A percentile compares a stretch with the other conserved stretches of the same genome.
phyloP scores from a whole-genome alignment of 2,329 filamentous ascomycete genomes.

The Diaporthe citri region DNA sequence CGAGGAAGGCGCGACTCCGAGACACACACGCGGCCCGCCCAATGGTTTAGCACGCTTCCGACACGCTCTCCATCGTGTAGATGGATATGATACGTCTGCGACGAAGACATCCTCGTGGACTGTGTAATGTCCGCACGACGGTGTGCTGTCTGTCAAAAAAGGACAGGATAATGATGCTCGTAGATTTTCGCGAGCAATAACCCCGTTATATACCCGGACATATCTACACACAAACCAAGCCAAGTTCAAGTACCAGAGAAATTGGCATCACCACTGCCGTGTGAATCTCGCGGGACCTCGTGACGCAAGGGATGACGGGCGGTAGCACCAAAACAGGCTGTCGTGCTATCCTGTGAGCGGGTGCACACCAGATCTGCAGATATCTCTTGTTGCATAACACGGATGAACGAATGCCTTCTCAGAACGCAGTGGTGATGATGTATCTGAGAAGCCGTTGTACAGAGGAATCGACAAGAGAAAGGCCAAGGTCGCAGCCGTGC shows the following conservation, averaged over 20 bases:
- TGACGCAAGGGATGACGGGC: neutral
- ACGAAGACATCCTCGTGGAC: neutral
- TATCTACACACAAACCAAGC: neutral
- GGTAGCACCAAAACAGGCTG: neutral
- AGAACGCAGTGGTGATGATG: neutral
- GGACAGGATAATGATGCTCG: neutral
- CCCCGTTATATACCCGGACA: too few relatives aligned
- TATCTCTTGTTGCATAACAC: neutral
- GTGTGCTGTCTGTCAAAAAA: neutral
- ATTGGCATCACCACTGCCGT: neutral
- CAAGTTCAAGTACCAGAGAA: neutral
- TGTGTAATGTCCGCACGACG: neutral
- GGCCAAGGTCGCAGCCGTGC: neutral
- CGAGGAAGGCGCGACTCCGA: neutral
- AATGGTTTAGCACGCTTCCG: neutral
- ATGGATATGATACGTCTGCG: neutral
- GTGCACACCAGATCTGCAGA: slow-evolving; percentile 11
- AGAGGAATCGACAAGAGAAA: neutral
- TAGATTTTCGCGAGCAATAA: neutral
- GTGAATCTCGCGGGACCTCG: neutral
- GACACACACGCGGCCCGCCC: slow-evolving; percentile 5
- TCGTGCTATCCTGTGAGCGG: neutral
- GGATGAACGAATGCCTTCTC: neutral
- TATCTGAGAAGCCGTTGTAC: neutral
- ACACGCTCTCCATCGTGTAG: neutral